phyloP scores from a whole-genome alignment of 2,329 filamentous ascomycete species.

The Colletotrichum noveboracense region DNA sequence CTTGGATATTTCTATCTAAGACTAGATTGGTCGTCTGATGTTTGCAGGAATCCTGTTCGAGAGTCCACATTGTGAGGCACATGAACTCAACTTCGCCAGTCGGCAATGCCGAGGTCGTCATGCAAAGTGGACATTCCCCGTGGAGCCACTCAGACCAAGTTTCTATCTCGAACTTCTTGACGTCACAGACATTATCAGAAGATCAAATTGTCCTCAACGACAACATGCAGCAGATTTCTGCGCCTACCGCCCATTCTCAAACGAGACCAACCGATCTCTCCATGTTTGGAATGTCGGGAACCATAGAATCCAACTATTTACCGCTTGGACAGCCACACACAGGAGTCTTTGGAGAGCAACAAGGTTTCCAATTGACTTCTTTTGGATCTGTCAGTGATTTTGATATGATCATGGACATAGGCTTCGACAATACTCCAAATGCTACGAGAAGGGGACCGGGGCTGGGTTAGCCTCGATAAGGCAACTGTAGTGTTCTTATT shows the following conservation, averaged over 20 bases:
- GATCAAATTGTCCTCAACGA: background rate
- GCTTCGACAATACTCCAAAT: background rate
- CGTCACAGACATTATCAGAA: background rate
- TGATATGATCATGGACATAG: background rate
- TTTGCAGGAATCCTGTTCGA: background rate
- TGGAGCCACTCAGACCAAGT: background rate
- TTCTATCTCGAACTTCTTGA: background rate
- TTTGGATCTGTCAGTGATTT: background rate
- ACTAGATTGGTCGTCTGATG: background rate
- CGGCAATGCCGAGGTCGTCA: background rate
- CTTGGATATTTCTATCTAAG: background rate
- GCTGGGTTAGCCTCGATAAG: background rate
- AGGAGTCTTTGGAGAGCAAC: background rate
- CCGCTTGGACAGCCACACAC: background rate
- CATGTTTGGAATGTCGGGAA: background rate
- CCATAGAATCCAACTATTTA: background rate
- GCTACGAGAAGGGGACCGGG: background rate
- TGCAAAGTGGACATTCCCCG: background rate
- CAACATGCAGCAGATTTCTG: background rate
- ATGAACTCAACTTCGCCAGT: background rate
- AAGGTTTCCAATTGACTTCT: background rate
- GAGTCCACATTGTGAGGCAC: background rate
- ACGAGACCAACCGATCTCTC: background rate
- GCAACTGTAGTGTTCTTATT: background rate
- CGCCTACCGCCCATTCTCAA: background rate